Evolutionary conservation across 768 basidiomycete genomes (phyloP).

Genomic region (Amanita rubescens): DNA sequence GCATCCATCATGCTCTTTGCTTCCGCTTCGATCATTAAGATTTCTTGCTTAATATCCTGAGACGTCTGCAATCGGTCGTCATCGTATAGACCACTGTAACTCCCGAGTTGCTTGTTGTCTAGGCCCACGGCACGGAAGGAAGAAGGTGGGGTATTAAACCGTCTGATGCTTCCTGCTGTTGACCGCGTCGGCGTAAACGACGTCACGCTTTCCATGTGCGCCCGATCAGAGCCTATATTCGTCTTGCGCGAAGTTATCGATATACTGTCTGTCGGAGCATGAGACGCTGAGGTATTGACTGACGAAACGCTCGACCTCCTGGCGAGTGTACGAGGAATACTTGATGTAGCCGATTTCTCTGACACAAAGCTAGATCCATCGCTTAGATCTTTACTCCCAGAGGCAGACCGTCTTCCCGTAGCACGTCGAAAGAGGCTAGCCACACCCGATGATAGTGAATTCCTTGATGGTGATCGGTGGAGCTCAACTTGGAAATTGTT

Average conservation of each 20-base stretch:
- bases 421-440: conserved; percentile 46
- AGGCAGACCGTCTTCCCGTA: conserved; percentile 28
- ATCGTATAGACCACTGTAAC: conserved; percentile 38
- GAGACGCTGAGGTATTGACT: conserved; percentile 36
- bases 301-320: conserved; percentile 46
- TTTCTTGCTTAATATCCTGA: conserved; percentile 58
- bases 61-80: conserved; percentile 54
- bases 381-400: conserved; percentile 34
- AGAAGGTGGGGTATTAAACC: conserved; percentile 49
- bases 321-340: conserved; percentile 30
- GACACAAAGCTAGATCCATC: conserved; percentile 43
- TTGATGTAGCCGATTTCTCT: conserved; percentile 28
- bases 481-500: conserved; percentile 32
- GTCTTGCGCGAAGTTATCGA: conserved; percentile 40
- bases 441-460: conserved; percentile 44
- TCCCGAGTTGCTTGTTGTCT: conserved; percentile 30
- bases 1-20: conserved; percentile 66
- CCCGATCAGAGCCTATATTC: conserved; percentile 19
- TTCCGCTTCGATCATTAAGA: conserved; percentile 64
- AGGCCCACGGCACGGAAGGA: conserved; percentile 40
- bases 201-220: conserved; percentile 20
- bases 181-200: conserved; percentile 33
- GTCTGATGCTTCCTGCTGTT: conserved; percentile 36
- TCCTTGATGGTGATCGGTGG: conserved; percentile 43
- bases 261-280: conserved; percentile 27